Evolutionary conservation across 2,329 filamentous ascomycete species (phyloP).

Genomic region (Bisporella sp.): DNA sequence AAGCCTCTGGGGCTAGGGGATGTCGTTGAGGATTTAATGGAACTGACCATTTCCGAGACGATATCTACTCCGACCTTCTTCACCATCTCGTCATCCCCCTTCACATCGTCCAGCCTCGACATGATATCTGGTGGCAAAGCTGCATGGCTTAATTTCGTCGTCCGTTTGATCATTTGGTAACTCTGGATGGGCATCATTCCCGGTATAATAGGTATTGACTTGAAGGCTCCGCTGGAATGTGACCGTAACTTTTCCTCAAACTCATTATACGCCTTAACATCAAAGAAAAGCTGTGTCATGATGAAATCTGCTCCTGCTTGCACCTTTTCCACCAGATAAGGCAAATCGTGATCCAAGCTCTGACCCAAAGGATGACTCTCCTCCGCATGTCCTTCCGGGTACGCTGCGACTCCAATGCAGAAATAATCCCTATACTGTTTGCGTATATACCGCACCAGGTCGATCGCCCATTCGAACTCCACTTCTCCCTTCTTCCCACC

Average conservation of each 20-base stretch:
- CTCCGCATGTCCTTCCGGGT: constrained; percentile 92
- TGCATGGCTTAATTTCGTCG: constrained; percentile 90
- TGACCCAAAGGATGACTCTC: constrained; percentile 71
- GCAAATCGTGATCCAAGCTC: constrained; percentile 71
- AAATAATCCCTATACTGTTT: constrained; percentile 88
- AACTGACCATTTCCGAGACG: constrained; percentile 73
- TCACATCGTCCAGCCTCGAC: constrained; percentile 63
- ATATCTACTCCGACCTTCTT: constrained; percentile 78
- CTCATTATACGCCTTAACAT: constrained; percentile 70
- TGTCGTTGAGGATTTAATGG: constrained; percentile 52
- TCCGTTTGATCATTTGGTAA: constrained; percentile 90
- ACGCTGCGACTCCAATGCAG: constrained; percentile 88
- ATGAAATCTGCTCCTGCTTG: constrained; percentile 92
- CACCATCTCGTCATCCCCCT: constrained; percentile 73
- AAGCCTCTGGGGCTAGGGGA: constrained; percentile 66
- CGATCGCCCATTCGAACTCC: constrained; percentile 82
- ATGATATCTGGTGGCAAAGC: constrained; percentile 67
- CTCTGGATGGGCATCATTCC: constrained; percentile 97
- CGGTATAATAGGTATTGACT: constrained; percentile 81
- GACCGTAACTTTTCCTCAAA: constrained; percentile 73
- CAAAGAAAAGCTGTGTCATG: constrained; percentile 98
- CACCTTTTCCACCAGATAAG: constrained; percentile 84
- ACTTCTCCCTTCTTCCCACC: constrained; percentile 46
- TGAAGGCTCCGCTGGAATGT: constrained; percentile 80
- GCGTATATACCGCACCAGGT: constrained; percentile 84